Evolutionary conservation across 1,139 yeast species (phyloP).

Genomic region (Keqinozyma sinolaborantium): DNA sequence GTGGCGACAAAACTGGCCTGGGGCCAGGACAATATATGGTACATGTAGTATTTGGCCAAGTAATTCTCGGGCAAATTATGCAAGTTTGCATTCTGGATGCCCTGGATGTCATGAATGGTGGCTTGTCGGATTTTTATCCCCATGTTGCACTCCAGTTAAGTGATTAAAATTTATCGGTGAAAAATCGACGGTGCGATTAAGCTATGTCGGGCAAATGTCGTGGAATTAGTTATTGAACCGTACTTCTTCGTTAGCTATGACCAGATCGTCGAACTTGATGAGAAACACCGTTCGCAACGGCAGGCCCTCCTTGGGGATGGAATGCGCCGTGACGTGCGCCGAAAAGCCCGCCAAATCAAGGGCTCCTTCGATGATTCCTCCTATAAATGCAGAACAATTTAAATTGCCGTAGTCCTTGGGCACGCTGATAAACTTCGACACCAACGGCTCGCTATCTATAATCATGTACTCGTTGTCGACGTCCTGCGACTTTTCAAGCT

Average conservation of each 20-base stretch:
- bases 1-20: slow-evolving; percentile 96
- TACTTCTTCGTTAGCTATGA: slow-evolving; percentile 50
- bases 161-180: slow-evolving; percentile 3
- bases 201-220: slow-evolving; percentile 1
- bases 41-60: slow-evolving; percentile 86
- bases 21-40: slow-evolving; percentile 95
- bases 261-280: slow-evolving; percentile 66
- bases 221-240: slow-evolving; percentile 1
- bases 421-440: slow-evolving; percentile 72
- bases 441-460: slow-evolving; percentile 74
- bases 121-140: slow-evolving; percentile 90
- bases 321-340: slow-evolving; percentile 86
- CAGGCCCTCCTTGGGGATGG: slow-evolving; percentile 60
- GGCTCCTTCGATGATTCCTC: slow-evolving; percentile 91
- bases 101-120: slow-evolving; percentile 79
- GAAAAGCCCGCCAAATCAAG: slow-evolving; percentile 76
- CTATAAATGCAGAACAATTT: slow-evolving; percentile 82
- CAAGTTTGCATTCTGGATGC: slow-evolving; percentile 94
- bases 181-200: slow-evolving; percentile 3
- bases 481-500: slow-evolving; percentile 83
- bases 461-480: slow-evolving; percentile 80
- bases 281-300: slow-evolving; percentile 82
- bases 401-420: slow-evolving; percentile 79
- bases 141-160: slow-evolving; percentile 37
- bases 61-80: slow-evolving; percentile 94